Base-by-base conservation (phyloP, 2,329 filamentous ascomycete genomes). In the Arthrinium puccinioides region DNA sequence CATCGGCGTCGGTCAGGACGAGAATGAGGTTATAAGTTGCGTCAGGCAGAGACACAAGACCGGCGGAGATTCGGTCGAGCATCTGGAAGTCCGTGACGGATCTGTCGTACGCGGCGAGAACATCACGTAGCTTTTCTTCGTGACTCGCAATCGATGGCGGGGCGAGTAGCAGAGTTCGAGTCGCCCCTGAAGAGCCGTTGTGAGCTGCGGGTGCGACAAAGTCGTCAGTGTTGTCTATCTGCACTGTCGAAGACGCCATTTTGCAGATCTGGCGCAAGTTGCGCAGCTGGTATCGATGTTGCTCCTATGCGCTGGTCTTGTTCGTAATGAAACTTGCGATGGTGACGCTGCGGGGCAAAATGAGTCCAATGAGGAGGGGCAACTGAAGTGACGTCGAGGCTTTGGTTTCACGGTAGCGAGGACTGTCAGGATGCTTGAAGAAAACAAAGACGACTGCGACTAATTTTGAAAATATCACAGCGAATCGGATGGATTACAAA, bases 61-160 rank as follows among this genome's bases (percentile, higher is more conserved):
- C 87, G 24, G 85, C 76, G 2, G 85, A 79, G 27, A 98, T 76
- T 36, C 92, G 87, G 66, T 98, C 92, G 44, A 98, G 84, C 92
- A 98, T 98, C 62, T 97, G 92, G 37, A 98, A 72, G 57, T 98
- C 92, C 44, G 88, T 90, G 31, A 74, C 69, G 45, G 73, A 67
- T 55, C 87, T 82, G 60, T 92, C 80, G 66, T 87, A 80, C 40
- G 78, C 69, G 41, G 79, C 70, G 53, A 94, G 76, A 44, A 92
- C 70, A 48, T 69, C 67, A 46, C 79, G 75, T 47, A 97, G 73
- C 52, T 79, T 79, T 48, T 87, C 82, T 49, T 89, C 86, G 62
- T 94, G 84, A 38, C 87, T 79, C 48, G 92, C 83, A 52, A 97
- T 76, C 18, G 88, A 94, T 10, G 92, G 89, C 37, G 92, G 90